A percentile compares a stretch with the other conserved stretches of the same genome.
These are phyloP conservation scores for Casaregolazyma lundiana DNA, from an alignment of 1,139 yeast species.

Conservation along the genomic window DNA sequence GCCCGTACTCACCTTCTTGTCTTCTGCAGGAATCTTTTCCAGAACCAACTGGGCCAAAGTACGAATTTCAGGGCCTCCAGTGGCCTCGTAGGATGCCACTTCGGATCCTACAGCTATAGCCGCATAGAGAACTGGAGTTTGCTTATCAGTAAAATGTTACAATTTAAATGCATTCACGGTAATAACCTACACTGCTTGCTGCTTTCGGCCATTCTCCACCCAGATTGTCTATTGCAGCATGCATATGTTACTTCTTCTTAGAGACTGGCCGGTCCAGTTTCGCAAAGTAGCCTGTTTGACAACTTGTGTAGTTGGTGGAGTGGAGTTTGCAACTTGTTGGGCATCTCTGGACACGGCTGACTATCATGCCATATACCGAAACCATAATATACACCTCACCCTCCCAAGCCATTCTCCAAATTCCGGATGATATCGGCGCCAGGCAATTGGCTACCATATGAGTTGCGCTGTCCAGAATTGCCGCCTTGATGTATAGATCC, in stretches of 20 bases:
- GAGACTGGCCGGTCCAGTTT: too few species aligned
- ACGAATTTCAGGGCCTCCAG: constrained; percentile 19
- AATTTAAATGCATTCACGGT: background rate
- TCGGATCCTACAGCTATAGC: constrained; percentile 29
- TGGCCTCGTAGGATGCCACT: constrained; percentile 23
- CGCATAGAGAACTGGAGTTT: constrained; percentile 27
- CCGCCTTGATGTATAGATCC: constrained; percentile 10
- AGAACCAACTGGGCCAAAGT: constrained; percentile 28
- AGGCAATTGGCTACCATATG: constrained; percentile 9
- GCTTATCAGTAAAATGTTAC: background rate
- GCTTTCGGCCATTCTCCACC: constrained; percentile 8
- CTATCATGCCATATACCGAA: background rate
- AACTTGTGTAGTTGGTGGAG: too few species aligned
- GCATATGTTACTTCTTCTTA: constrained; percentile 1
- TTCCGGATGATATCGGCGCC: constrained; percentile 31
- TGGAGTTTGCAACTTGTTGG: too few species aligned
- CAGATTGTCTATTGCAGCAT: constrained; percentile 1
- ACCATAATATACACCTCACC: background rate
- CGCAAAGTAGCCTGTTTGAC: too few species aligned
- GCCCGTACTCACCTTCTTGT: constrained; percentile 22
- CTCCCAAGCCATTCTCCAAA: constrained; percentile 28
- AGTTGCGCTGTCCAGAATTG: constrained; percentile 4
- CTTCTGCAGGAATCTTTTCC: constrained; percentile 26
- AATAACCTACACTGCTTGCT: constrained; percentile 4
- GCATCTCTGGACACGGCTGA: too few species aligned